phyloP scores from a whole-genome alignment of 225 moss, liverwort and hornwort genomes.

The Asterella californica region DNA sequence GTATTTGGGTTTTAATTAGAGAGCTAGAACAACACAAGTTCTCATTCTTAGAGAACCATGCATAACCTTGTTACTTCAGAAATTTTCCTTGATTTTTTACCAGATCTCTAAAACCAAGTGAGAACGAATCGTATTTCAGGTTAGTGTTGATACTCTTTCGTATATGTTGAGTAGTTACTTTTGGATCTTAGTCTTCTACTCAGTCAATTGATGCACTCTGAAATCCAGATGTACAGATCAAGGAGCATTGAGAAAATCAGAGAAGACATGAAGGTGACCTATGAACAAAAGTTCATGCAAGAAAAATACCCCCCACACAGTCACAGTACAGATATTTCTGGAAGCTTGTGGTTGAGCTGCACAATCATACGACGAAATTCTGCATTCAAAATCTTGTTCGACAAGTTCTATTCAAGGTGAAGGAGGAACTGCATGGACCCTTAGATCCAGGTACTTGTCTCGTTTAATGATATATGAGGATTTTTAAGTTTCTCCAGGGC shows the following conservation, averaged over 20 bases:
- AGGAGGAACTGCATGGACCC: conserved; percentile 22
- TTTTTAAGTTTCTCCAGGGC: too few relatives aligned
- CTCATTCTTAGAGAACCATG: conserved; percentile 1
- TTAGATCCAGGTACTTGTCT: conserved; percentile 16
- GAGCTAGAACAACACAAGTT: neutral
- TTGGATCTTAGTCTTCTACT: neutral
- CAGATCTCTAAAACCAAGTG: neutral
- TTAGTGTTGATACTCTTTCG: neutral
- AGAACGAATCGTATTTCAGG: neutral
- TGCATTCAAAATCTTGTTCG: conserved; percentile 18
- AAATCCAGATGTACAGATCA: conserved; percentile 46
- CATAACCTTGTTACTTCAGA: neutral
- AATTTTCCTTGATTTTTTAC: neutral
- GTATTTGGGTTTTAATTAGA: neutral
- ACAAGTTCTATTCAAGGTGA: conserved; percentile 17
- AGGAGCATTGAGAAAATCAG: conserved; percentile 47
- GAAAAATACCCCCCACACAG: too few relatives aligned
- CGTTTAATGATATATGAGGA: neutral
- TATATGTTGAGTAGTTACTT: neutral
- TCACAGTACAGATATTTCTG: conserved; percentile 20
- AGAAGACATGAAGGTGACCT: conserved; percentile 42
- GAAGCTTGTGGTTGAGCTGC: conserved; percentile 22
- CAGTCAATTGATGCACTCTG: conserved; percentile 26
- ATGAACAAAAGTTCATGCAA: conserved; percentile 20
- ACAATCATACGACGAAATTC: conserved; percentile 21